Percentiles rank a stretch among this genome's conserved stretches.
Conservation (phyloP, 495 filamentous ascomycete species). For the Wilcoxina mikolae region DNA sequence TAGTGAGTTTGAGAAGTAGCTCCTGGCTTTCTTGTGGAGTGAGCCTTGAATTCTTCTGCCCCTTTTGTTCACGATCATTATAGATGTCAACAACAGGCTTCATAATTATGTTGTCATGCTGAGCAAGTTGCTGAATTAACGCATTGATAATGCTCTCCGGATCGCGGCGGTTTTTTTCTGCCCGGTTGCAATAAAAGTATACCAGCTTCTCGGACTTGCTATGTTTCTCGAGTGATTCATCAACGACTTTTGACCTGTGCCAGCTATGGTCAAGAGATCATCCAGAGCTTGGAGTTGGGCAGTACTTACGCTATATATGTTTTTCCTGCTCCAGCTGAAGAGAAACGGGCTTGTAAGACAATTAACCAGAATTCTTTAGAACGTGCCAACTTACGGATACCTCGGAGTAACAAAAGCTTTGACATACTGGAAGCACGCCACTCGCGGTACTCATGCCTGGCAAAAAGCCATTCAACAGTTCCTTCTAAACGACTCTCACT, state of each 20-base stretch:
- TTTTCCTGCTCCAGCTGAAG: conserved; percentile 12
- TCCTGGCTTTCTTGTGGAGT: not conserved
- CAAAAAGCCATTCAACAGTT: conserved; percentile 13
- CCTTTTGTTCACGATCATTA: not conserved
- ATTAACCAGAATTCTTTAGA: not conserved
- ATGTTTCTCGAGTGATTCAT: not conserved
- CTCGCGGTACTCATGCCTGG: conserved; percentile 5
- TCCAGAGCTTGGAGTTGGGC: not conserved
- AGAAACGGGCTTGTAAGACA: not conserved
- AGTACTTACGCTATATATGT: conserved; percentile 13
- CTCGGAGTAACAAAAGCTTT: conserved; percentile 3
- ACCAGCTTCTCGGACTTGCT: too few species aligned
- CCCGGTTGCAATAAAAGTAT: too few species aligned
- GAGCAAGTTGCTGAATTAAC: not conserved
- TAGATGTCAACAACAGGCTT: not conserved
- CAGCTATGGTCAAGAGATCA: too few species aligned
- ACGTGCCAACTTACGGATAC: not conserved
- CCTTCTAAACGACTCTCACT: conserved; percentile 7
- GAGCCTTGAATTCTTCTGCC: not conserved
- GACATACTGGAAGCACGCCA: conserved; percentile 11
- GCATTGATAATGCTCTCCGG: not conserved
- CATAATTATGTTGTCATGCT: not conserved
- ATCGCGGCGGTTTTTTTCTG: not conserved
- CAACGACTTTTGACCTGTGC: conserved; percentile 10
- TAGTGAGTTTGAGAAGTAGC: too few species aligned